A percentile compares a stretch with the other conserved stretches of the same genome.
These are phyloP conservation scores for Apiosordaria backusii DNA, from an alignment of 495 filamentous ascomycete genomes.

Conservation along the genomic window DNA sequence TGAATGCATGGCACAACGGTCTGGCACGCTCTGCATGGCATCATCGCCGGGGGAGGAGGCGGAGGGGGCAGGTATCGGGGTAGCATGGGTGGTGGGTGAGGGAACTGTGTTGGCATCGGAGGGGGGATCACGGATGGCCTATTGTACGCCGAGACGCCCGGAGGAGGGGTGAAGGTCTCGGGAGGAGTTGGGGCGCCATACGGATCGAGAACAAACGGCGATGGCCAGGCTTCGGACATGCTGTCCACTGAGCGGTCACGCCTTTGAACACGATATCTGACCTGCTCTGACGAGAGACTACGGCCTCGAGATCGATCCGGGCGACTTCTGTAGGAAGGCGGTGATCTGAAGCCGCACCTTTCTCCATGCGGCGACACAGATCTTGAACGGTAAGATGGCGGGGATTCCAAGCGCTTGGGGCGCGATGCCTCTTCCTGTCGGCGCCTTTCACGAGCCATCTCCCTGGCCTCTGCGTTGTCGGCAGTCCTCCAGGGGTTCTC, in stretches of 20 bases:
- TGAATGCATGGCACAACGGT: not conserved
- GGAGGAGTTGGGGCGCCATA: slow-evolving; percentile 14
- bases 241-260: slow-evolving; percentile 5
- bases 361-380: slow-evolving; percentile 13
- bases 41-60: slow-evolving; percentile 2
- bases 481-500: slow-evolving; percentile 23
- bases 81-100: not conserved
- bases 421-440: slow-evolving; percentile 1
- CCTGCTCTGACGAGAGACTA: not conserved
- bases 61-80: not conserved
- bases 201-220: slow-evolving; percentile 8
- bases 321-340: slow-evolving; percentile 13
- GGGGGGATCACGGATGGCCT: slow-evolving; percentile 4
- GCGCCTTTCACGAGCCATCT: slow-evolving; percentile 10
- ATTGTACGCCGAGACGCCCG: slow-evolving; percentile 12
- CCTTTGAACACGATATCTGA: slow-evolving; percentile 12
- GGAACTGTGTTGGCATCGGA: not conserved
- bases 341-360: slow-evolving; percentile 4
- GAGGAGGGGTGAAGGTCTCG: slow-evolving; percentile 15
- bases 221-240: not conserved
- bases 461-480: slow-evolving; percentile 15
- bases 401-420: slow-evolving; percentile 6
- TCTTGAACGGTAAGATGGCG: slow-evolving; percentile 16
- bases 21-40: slow-evolving; percentile 2
- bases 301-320: slow-evolving; percentile 1